These are phyloP conservation scores for Colletotrichum nymphaeae DNA, from an alignment of 2,329 filamentous ascomycete genomes.

Conservation along the genomic window DNA sequence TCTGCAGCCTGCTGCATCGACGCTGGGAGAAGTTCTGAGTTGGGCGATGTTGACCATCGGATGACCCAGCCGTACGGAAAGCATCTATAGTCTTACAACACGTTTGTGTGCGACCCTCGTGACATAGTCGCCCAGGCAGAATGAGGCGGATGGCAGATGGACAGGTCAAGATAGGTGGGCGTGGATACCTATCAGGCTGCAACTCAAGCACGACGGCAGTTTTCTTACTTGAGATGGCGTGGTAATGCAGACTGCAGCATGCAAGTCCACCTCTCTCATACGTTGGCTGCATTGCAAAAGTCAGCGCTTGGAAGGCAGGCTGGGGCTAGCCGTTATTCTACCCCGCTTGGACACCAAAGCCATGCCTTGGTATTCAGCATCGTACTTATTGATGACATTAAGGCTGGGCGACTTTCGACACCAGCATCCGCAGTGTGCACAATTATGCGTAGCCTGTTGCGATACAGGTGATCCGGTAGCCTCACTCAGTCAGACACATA, in stretches of 20 bases:
- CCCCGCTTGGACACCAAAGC: neutral
- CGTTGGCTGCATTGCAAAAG: neutral
- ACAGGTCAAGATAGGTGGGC: neutral
- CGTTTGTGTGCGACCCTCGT: neutral
- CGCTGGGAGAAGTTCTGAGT: neutral
- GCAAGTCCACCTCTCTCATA: neutral
- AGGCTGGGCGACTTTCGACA: neutral
- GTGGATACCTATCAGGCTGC: neutral
- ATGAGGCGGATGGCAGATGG: neutral
- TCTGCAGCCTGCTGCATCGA: slow-evolving; percentile 1
- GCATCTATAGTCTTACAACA: neutral
- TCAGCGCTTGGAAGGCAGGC: neutral
- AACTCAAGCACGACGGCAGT: neutral
- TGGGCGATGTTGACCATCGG: neutral
- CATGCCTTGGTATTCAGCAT: neutral
- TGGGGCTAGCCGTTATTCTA: neutral
- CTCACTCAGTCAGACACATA: neutral
- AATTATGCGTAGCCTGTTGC: neutral
- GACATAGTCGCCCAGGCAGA: neutral
- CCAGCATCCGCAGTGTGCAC: neutral
- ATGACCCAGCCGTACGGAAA: neutral
- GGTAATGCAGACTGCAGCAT: neutral
- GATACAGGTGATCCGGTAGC: neutral
- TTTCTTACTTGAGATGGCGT: neutral
- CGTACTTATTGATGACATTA: neutral